Conservation (phyloP, 2,329 filamentous ascomycete species). For the Fusarium sp. region DNA sequence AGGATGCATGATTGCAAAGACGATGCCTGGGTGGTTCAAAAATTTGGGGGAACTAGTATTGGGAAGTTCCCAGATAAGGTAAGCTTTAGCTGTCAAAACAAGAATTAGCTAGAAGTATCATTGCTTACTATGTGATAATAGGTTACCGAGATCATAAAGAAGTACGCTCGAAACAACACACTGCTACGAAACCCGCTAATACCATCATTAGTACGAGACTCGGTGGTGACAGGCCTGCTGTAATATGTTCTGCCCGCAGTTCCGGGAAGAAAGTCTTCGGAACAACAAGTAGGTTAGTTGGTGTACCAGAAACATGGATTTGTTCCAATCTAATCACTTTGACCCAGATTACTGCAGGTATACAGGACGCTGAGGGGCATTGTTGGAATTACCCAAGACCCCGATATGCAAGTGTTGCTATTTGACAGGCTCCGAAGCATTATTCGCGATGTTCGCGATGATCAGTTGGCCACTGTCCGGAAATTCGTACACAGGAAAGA, state of each 20-base stretch:
- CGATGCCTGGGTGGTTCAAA: neutral
- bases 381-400: neutral
- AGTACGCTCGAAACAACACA: rapidly evolving
- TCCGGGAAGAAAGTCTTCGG: neutral
- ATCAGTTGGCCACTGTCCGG: neutral
- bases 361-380: neutral
- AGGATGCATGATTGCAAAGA: neutral
- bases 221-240: neutral
- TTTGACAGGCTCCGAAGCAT: neutral
- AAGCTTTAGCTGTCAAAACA: neutral
- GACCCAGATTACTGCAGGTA: neutral
- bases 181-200: neutral
- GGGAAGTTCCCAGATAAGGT: neutral
- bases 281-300: neutral
- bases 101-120: rapidly evolving
- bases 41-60: neutral
- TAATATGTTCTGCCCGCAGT: neutral
- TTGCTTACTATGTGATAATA: neutral
- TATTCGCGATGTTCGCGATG: neutral
- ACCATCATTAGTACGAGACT: neutral
- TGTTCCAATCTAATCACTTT: neutral
- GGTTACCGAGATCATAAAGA: neutral
- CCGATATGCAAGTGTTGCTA: neutral
- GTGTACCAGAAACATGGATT: neutral
- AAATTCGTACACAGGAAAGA: neutral